These are phyloP conservation scores for Manihot esculenta DNA, from an alignment of 441 rosid species.

Conservation along the genomic window DNA sequence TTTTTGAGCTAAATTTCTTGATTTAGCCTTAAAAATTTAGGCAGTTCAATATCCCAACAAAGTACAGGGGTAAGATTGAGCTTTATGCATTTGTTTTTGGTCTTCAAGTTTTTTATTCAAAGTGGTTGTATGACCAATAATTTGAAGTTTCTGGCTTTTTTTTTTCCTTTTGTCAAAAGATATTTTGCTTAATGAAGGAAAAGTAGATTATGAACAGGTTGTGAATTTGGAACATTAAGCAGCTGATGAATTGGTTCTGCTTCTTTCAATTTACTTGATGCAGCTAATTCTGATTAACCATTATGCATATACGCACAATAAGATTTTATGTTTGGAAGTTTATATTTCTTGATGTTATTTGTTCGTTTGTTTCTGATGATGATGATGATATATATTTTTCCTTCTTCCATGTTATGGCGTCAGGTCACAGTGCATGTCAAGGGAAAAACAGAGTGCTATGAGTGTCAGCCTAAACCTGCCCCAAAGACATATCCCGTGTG, in stretches of 20 bases:
- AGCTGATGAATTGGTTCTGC: constrained; percentile 11
- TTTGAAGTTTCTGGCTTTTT: constrained; percentile 5
- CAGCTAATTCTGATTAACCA: neutral
- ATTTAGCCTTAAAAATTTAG: too few species aligned
- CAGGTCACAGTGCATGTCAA: constrained; percentile 93
- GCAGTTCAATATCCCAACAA: too few species aligned
- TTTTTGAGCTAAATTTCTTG: too few species aligned
- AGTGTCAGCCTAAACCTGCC: constrained; percentile 92
- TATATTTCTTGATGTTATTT: constrained; percentile 9
- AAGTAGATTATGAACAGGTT: neutral
- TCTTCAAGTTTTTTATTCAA: neutral
- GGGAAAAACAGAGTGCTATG: constrained; percentile 94
- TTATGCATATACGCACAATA: neutral
- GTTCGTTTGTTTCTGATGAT: constrained; percentile 22
- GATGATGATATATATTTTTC: constrained; percentile 2
- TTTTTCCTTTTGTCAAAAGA: neutral
- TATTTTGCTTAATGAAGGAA: neutral
- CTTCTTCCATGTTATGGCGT: constrained; percentile 13
- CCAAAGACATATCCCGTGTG: constrained; percentile 98
- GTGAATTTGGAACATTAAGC: neutral
- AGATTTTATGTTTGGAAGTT: neutral
- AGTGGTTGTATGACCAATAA: neutral
- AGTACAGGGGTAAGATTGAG: too few species aligned
- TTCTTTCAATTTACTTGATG: neutral
- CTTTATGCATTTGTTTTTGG: neutral